phyloP scores from a whole-genome alignment of 2,329 filamentous ascomycete genomes.

The Cercospora zeina region DNA sequence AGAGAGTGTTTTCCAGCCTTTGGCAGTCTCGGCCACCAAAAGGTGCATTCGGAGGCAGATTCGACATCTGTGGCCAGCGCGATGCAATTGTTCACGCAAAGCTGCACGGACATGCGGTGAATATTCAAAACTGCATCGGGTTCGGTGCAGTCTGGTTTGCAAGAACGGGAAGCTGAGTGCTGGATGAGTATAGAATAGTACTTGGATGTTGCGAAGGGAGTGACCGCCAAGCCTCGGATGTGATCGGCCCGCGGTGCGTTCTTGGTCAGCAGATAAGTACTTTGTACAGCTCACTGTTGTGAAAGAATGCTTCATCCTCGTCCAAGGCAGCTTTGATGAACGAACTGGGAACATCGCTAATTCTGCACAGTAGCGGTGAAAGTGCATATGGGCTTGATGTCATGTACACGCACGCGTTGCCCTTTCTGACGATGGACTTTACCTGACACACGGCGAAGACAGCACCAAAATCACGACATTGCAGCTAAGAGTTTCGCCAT shows the following conservation, averaged over 20 bases:
- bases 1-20: too few species aligned
- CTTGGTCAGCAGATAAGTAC: too few species aligned
- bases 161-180: too few species aligned
- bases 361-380: not conserved
- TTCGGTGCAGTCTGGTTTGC: too few species aligned
- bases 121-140: too few species aligned
- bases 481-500: slow-evolving; percentile 11
- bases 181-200: too few species aligned
- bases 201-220: too few species aligned
- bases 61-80: too few species aligned
- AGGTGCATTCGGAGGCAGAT: too few species aligned
- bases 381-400: not conserved
- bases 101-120: too few species aligned
- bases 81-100: too few species aligned
- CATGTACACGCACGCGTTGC: not conserved
- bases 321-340: not conserved
- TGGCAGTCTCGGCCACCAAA: too few species aligned
- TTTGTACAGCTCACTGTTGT: not conserved
- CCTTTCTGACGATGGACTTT: not conserved
- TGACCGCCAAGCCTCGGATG: not conserved
- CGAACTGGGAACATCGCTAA: not conserved
- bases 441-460: slow-evolving; percentile 1
- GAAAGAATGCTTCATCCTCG: not conserved
- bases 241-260: not conserved
- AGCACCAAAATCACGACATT: slow-evolving; percentile 8